These are phyloP conservation scores for Jamesozyma piceae DNA, from an alignment of 805 yeast species.

Conservation along the genomic window DNA sequence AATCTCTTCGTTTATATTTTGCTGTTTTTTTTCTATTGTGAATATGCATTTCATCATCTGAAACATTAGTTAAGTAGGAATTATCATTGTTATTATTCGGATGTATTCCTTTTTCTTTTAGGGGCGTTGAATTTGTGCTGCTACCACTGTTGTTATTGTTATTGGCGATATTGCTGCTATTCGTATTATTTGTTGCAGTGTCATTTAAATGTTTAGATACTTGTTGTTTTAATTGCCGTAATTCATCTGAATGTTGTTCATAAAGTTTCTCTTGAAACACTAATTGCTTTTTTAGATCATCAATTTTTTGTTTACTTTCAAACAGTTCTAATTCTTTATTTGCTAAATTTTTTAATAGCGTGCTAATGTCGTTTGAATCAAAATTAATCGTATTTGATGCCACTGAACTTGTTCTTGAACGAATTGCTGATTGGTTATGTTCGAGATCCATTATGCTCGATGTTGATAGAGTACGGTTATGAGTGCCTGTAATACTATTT, in stretches of 20 bases:
- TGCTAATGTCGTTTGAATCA: constrained; percentile 36
- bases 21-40: not conserved
- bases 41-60: not conserved
- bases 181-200: not conserved
- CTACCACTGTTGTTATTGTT: not conserved
- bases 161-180: not conserved
- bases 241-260: constrained; percentile 32
- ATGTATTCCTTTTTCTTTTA: not conserved
- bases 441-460: constrained; percentile 1
- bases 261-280: constrained; percentile 44
- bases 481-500: not conserved
- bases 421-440: constrained; percentile 8
- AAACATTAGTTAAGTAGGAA: not conserved
- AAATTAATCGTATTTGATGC: constrained; percentile 6
- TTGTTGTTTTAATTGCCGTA: constrained; percentile 28
- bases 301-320: constrained; percentile 50
- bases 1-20: not conserved
- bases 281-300: constrained; percentile 37
- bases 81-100: not conserved
- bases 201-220: constrained; percentile 21
- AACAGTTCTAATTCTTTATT: constrained; percentile 59
- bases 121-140: not conserved
- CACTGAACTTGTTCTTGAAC: constrained; percentile 13
- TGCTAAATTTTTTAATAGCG: constrained; percentile 51
- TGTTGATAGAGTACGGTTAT: not conserved